Base-by-base conservation (phyloP, 371 early-diverging fungal genomes). In the Mucor indicus region DNA sequence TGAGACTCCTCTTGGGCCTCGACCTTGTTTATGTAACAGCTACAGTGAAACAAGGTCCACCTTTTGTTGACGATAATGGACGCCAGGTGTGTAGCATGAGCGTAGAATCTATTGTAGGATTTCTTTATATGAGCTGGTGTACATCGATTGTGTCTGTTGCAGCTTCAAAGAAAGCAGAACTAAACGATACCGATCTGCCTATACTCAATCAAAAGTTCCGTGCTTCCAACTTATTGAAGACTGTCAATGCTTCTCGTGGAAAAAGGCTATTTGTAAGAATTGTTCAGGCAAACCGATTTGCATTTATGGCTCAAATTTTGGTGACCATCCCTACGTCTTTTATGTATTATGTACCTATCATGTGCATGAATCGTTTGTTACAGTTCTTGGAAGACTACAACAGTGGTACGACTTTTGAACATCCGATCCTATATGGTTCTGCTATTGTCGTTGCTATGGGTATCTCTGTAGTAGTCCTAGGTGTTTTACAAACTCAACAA, bases 371-470 rank as follows among this genome's bases (percentile, higher is more conserved):
- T 24, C 51, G 44, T 10, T 20, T 64, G 20, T 33, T 61, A 5
- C 39, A 39, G 11, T 58, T 60, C 19, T 27, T 61, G 21, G 45
- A 51, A 40, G 53, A 58, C 8, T 24, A 41, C 15, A 55, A 42
- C 13, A 29, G 38, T n/a, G 48, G 48, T 24, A 15, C 19, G 2
- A 3, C 12, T 2, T 24, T 12, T 3, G 55, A 48, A 17, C 25
- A 58, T 38, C 31, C 44, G 8, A 7, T 23, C 1, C 27, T 30
- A 19, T 35, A 47, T 24, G 57, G 57, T 0, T 50, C 50, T 12
- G 25, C 65, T 3, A 55, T 64, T 21, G 69, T 70, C 7, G 32
- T 61, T 13, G 71, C 69, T 4, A 61, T 70, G 58, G 63, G 66
- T 15, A 16, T 49, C 17, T 55, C 61, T 16, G 59, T 64, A 11